These are phyloP conservation scores for Aspergillus pseudoglaucus DNA, from an alignment of 2,329 filamentous ascomycete genomes.

Conservation along the genomic window DNA sequence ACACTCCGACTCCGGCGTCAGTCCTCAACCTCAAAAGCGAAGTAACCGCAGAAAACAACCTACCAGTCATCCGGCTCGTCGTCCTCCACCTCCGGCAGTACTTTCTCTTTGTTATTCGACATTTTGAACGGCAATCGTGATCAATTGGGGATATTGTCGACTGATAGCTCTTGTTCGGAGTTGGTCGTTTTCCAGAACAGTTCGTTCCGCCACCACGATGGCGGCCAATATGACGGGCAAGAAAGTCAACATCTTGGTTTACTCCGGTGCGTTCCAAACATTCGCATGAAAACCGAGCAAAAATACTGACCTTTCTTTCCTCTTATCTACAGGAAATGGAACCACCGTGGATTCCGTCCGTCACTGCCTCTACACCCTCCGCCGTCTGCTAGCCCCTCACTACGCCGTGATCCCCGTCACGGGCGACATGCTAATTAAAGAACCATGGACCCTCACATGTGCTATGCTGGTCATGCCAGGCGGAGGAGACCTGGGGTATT, in stretches of 20 bases:
- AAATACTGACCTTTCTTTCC: neutral
- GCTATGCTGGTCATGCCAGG: constrained; percentile 87
- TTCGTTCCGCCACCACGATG: constrained; percentile 14
- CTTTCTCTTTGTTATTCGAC: constrained; percentile 52
- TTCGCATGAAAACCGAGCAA: neutral
- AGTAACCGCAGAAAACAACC: constrained; percentile 20
- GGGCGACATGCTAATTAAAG: constrained; percentile 72
- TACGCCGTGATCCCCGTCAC: constrained; percentile 88
- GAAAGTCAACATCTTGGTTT: constrained; percentile 83
- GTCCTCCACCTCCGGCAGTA: constrained; percentile 51
- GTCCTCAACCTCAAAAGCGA: constrained; percentile 5
- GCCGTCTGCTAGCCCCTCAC: constrained; percentile 76
- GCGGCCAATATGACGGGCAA: constrained; percentile 51
- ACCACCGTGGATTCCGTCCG: constrained; percentile 82
- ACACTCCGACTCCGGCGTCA: constrained; percentile 19
- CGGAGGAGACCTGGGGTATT: constrained; percentile 90
- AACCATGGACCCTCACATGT: constrained; percentile 84
- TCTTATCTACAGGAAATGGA: constrained; percentile 61
- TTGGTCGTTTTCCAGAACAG: neutral
- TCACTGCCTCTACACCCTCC: constrained; percentile 80
- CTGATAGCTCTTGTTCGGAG: neutral
- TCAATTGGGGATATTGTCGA: neutral
- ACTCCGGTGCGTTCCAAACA: constrained; percentile 58
- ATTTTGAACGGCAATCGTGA: constrained; percentile 31
- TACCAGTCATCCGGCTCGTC: constrained; percentile 97